A percentile compares a stretch with the other conserved stretches of the same genome.
These are phyloP conservation scores for Cicer judaicum DNA, from an alignment of 306 rosid species.

Conservation along the genomic window DNA sequence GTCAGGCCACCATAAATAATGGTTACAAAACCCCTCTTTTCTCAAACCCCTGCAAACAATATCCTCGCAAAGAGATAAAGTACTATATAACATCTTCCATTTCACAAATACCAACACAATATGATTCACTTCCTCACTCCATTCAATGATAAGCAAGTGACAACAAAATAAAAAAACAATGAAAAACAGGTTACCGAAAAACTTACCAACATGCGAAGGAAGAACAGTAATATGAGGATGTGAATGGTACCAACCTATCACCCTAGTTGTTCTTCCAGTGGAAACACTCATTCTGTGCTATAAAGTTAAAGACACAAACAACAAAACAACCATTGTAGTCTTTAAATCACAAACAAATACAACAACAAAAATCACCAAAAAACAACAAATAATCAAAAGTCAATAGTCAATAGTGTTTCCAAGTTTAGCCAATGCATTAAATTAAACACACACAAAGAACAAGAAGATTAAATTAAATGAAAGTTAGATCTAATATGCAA, in stretches of 20 bases:
- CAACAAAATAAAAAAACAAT: not conserved
- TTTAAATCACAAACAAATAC: not conserved
- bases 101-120: constrained; percentile 2
- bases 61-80: not conserved
- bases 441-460: not conserved
- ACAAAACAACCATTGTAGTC: constrained; percentile 32
- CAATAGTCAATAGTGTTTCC: too few species aligned
- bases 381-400: not conserved
- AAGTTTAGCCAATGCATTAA: not conserved
- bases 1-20: not conserved
- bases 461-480: not conserved
- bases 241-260: constrained; percentile 99
- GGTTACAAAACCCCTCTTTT: not conserved
- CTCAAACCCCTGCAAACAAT: not conserved
- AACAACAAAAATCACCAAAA: not conserved
- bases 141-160: not conserved
- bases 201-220: constrained; percentile 96
- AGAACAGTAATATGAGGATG: constrained; percentile 99
- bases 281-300: constrained; percentile 70
- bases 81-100: not conserved
- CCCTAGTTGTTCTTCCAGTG: constrained; percentile 87
- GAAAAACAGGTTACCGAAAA: not conserved
- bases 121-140: constrained; percentile 4
- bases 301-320: constrained; percentile 63
- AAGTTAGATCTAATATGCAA: constrained; percentile 31